Conservation (phyloP, 331 rosid genomes). For the Arachis monticola region DNA sequence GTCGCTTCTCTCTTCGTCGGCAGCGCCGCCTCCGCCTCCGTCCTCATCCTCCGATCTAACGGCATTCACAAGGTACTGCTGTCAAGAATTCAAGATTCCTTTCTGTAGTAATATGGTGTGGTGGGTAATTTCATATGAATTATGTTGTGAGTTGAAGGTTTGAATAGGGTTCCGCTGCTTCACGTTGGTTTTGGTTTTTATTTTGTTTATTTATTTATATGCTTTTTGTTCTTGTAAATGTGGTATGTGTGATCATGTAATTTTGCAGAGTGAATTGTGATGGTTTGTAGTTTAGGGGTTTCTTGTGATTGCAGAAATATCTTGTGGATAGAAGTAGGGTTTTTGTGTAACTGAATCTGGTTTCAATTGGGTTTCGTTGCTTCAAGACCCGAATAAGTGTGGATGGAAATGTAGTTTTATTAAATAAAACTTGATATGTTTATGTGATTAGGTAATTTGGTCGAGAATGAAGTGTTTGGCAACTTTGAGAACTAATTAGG, state of each 20-base stretch:
- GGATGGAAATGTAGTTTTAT: slow-evolving; percentile 1
- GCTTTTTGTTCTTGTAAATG: not conserved
- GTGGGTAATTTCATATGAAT: not conserved
- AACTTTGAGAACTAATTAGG: too few relatives aligned
- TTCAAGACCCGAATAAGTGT: not conserved
- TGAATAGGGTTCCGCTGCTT: not conserved
- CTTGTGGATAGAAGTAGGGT: slow-evolving; percentile 1
- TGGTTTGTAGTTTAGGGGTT: slow-evolving; percentile 3
- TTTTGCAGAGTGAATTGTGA: not conserved
- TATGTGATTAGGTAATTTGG: not conserved
- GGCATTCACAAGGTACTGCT: slow-evolving; percentile 66
- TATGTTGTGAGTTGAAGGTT: not conserved
- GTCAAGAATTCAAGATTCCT: not conserved
- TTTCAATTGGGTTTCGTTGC: slow-evolving; percentile 6
- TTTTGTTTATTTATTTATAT: not conserved
- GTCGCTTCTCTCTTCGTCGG: slow-evolving; percentile 91
- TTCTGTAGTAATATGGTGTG: not conserved
- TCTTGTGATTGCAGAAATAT: not conserved
- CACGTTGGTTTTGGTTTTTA: too few relatives aligned
- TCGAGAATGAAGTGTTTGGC: not conserved
- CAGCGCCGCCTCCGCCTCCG: slow-evolving; percentile 63
- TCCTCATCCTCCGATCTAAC: slow-evolving; percentile 54
- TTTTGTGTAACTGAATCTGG: not conserved
- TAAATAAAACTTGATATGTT: not conserved
- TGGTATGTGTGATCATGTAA: not conserved